Conservation (phyloP, 2,329 filamentous ascomycete species). For the Bipolaris cookei region DNA sequence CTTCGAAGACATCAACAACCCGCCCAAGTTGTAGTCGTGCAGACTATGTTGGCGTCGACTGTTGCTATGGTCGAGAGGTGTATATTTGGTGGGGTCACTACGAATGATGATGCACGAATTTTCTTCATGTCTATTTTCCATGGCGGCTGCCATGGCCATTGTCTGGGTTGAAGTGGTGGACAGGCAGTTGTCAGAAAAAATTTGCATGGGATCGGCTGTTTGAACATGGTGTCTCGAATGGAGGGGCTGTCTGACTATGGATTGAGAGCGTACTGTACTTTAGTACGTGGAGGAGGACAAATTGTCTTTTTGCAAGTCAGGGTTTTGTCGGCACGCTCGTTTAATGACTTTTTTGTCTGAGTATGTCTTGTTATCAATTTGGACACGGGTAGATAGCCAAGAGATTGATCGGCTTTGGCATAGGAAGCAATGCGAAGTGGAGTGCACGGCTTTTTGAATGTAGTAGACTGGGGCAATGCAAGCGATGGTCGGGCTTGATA, state of each 20-base stretch:
- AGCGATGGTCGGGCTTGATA: background rate
- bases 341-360: too few species aligned
- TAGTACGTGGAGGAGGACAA: too few species aligned
- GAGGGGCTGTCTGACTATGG: background rate
- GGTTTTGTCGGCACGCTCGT: too few species aligned
- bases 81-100: background rate
- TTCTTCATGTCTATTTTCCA: background rate
- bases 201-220: slow-evolving; percentile 17
- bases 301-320: too few species aligned
- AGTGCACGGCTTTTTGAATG: background rate
- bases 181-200: background rate
- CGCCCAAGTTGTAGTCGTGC: slow-evolving; percentile 4
- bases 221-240: slow-evolving; percentile 4
- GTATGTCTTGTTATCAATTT: background rate
- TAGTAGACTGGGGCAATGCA: background rate
- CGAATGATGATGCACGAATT: slow-evolving; percentile 1
- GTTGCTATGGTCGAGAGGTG: background rate
- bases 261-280: background rate
- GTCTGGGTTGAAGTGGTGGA: background rate
- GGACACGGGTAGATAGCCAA: background rate
- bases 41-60: background rate
- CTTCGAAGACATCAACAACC: slow-evolving; percentile 36
- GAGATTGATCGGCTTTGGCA: background rate
- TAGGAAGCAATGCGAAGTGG: background rate
- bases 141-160: slow-evolving; percentile 1